phyloP scores from a whole-genome alignment of 495 filamentous ascomycete genomes.

The Neurospora sp. region DNA sequence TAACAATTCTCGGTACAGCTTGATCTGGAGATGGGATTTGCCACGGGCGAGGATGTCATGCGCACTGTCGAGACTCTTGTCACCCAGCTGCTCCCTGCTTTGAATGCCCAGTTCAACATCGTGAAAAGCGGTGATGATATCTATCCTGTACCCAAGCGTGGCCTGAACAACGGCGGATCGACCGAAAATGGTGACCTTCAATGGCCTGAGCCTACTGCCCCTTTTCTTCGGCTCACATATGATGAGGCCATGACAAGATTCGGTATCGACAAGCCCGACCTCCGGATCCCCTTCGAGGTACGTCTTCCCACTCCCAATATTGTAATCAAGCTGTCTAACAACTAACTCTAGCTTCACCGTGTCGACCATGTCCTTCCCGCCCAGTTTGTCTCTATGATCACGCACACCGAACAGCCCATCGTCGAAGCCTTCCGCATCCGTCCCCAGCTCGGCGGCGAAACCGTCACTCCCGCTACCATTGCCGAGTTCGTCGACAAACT shows the following conservation, averaged over 20 bases:
- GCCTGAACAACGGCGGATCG: neutral
- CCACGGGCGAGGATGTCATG: conserved; percentile 66
- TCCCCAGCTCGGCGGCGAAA: conserved; percentile 11
- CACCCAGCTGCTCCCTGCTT: conserved; percentile 40
- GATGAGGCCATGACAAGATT: conserved; percentile 67
- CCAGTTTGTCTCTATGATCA: conserved; percentile 66
- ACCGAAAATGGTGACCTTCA: neutral
- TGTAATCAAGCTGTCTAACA: conserved; percentile 7
- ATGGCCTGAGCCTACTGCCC: conserved; percentile 8
- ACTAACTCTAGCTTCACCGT: conserved; percentile 43
- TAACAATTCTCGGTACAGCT: conserved; percentile 40
- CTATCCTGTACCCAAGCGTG: conserved; percentile 17
- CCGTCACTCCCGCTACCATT: conserved; percentile 11
- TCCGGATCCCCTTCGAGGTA: conserved; percentile 47
- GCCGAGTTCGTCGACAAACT: conserved; percentile 53
- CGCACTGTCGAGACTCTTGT: conserved; percentile 54
- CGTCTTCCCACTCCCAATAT: neutral
- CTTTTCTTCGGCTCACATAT: conserved; percentile 48
- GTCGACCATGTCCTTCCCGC: conserved; percentile 52
- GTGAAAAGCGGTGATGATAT: conserved; percentile 7
- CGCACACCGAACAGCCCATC: conserved; percentile 46
- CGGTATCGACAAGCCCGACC: conserved; percentile 88
- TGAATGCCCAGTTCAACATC: conserved; percentile 28
- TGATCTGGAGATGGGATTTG: conserved; percentile 88
- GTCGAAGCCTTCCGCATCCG: conserved; percentile 64